Conservation (phyloP, 169 alveolate genomes). For the Babesia caballi region DNA sequence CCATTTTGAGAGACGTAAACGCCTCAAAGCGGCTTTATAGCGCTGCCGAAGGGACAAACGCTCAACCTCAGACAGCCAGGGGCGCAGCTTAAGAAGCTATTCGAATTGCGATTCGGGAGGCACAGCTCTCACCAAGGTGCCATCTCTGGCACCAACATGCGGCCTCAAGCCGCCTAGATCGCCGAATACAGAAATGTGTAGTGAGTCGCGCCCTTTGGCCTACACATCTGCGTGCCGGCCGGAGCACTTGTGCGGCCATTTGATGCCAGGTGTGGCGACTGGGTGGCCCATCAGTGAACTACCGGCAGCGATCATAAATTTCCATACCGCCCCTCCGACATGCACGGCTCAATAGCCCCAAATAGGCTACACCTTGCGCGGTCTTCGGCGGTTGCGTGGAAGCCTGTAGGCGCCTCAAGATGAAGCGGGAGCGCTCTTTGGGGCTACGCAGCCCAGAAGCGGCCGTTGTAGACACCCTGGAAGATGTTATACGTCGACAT, state of each 20-base stretch:
- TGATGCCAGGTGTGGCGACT: not conserved
- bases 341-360: no score
- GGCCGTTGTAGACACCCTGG: not conserved
- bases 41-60: no score
- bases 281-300: not conserved
- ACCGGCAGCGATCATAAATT: no score
- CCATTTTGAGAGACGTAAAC: not conserved
- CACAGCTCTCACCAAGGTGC: no score
- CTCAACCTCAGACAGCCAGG: no score
- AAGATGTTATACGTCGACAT: not conserved
- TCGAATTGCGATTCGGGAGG: no score
- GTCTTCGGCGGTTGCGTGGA: not conserved
- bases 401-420: not conserved
- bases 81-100: no score
- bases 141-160: no score
- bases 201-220: not conserved
- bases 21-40: not conserved
- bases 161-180: no score
- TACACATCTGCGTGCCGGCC: not conserved
- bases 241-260: not conserved
- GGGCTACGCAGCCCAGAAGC: not conserved
- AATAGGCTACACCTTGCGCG: not conserved
- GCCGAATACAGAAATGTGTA: no score
- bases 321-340: no score
- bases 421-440: conserved; percentile 6